Evolutionary conservation across 2,329 filamentous ascomycete genomes (phyloP), one percentile per base, ranked within the genome.

Genomic region (Pseudocercospora cruenta): DNA sequence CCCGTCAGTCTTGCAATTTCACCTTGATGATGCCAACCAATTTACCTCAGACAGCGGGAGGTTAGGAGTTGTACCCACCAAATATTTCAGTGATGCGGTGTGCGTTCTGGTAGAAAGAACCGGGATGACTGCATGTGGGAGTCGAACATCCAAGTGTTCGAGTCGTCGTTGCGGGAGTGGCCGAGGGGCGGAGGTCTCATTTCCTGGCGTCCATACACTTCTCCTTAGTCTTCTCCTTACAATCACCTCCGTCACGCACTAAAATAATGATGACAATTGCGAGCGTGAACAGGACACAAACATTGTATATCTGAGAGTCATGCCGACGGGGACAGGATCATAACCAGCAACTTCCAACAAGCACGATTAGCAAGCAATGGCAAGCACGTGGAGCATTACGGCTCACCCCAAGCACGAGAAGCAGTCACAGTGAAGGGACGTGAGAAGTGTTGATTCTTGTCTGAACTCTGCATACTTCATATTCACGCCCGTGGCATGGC

Each of bases 1-100:
- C 58, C 39, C 12, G 58, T 60, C 58, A 60, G 58, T 60, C 24
- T 14, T 33, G n/a, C 39, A 8, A 31, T 60, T 51, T 24, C 39
- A 31, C 43, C 43, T 33, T 22, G 58, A 49, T 51, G 39, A 28
- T 51, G 58, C 39, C 58, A 58, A 4, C 55, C 31, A 14, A 21
- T n/a, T n/a, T 33, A 4, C 24, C n/a, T 31, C 26, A 22, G n/a
- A 43, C n/a, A 8, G 3, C 55, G n/a, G 31, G 31, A 31, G 24
- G 10, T n/a, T n/a, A n/a, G 31, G 36, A 31, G 1, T 22, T 43
- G 55, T 39, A 43, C 55, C 21, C 55, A 58, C 55, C 55, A 19
- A 26, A 26, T 22, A 19, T 58, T 58, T 21, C 16, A 36, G 31
- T 43, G 55, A 36, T 58, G 55, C 55, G n/a, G 55, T 19, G 55